Evolutionary conservation across 2,329 filamentous ascomycete species (phyloP).

Genomic region (Peltaster fructicola): DNA sequence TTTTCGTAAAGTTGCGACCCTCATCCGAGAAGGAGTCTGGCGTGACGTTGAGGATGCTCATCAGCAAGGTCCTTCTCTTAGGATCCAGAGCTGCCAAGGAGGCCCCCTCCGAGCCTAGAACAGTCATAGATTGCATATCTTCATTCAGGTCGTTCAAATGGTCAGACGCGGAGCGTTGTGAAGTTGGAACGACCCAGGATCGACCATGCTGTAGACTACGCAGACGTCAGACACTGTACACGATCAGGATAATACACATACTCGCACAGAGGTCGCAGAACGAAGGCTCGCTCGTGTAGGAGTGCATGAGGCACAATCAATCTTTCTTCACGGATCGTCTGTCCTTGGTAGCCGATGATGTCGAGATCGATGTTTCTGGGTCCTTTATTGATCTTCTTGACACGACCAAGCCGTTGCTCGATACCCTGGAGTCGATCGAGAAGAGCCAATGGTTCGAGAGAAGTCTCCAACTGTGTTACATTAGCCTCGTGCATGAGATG

Average conservation of each 20-base stretch:
- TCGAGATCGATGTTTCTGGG: slow-evolving; percentile 91
- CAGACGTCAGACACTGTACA: no score
- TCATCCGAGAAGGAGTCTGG: slow-evolving; percentile 96
- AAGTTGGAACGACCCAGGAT: no score
- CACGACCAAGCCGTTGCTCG: slow-evolving; percentile 60
- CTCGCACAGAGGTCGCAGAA: slow-evolving; percentile 72
- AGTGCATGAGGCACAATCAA: slow-evolving; percentile 71
- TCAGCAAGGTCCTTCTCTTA: slow-evolving; percentile 52
- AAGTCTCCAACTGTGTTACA: slow-evolving; percentile 54
- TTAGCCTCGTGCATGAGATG: slow-evolving; percentile 5
- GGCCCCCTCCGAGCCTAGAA: slow-evolving; percentile 24
- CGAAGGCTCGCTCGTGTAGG: slow-evolving; percentile 85
- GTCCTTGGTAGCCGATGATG: slow-evolving; percentile 63
- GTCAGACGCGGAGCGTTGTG: no score
- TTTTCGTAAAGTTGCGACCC: slow-evolving; percentile 39
- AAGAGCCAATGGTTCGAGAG: slow-evolving; percentile 54
- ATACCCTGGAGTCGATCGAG: slow-evolving; percentile 70
- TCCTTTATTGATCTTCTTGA: slow-evolving; percentile 80
- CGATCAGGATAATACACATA: no score
- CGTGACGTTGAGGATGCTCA: slow-evolving; percentile 90
- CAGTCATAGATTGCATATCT: slow-evolving; percentile 23
- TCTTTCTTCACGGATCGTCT: slow-evolving; percentile 47
- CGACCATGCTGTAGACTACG: no score
- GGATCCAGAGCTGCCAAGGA: slow-evolving; percentile 41
- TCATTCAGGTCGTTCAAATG: no score